Evolutionary conservation across 768 basidiomycete genomes (phyloP), one percentile per base, ranked within the genome.

Genomic region (Suillus bovinus): DNA sequence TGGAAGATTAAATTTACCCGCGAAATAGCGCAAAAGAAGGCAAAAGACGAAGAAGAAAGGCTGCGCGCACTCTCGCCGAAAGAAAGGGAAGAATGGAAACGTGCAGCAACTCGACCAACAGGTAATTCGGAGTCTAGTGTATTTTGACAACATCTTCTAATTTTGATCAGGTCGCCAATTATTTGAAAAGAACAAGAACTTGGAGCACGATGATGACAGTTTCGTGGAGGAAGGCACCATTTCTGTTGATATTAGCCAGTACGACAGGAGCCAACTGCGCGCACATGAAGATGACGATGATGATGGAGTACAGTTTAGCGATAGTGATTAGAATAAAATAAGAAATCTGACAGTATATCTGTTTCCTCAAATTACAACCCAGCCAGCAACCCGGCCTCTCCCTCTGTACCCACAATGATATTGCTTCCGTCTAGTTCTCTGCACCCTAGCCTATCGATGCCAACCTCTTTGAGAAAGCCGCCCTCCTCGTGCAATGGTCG

Each of bases 191-290:
- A 88, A 93, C 71, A 84, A 79, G 61, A 84, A 85, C 67, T 80
- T 95, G 38, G 85, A 78, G 5, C 77, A 77, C 10, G 88, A 92
- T 53, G 96, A 98, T 60, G 91, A 92, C 65, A 82, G 76, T 16
- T 79, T 95, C 41, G 75, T 89, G 70, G 96, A 98, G 73, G 96
- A 95, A 71, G 95, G 87, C 29, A 84, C 86, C 0, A 86, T 90
- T 59, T 92, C 91, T 24, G 93, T 99, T 57, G 96, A 98, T 73
- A 75, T 93, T 69, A 91, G 87, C 66, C 90, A 95, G 72, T 99
- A 96, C 69, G 90, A 94, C 60, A 83, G 95, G 64, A 82, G 81
- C 44, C 79, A 79, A 50, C 69, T 78, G 29, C 81, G 84, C 50
- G 67, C 64, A 29, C 61, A 74, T 46, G 70, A 76, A 56, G 75